Evolutionary conservation across 225 moss, liverwort and hornwort genomes (phyloP).

Genomic region (Marchantia paleacea): DNA sequence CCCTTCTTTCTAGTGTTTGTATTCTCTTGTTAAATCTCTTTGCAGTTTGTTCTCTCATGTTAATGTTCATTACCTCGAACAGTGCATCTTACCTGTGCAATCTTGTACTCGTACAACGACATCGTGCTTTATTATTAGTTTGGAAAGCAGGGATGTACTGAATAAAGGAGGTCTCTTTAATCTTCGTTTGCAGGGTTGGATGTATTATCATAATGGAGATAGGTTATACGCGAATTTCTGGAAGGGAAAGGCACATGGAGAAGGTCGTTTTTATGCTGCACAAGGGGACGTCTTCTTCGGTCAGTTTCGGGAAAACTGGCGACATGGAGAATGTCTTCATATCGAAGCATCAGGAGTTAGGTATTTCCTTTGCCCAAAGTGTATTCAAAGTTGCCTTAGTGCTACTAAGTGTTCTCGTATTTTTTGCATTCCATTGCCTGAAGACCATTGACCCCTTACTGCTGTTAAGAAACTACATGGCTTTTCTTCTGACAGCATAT

Average conservation of each 20-base stretch:
- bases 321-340: conserved; percentile 57
- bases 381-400: background rate
- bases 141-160: background rate
- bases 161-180: background rate
- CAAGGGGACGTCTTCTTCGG: conserved; percentile 58
- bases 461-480: background rate
- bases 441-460: too few relatives aligned
- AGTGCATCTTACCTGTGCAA: background rate
- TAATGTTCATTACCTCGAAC: background rate
- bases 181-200: conserved; percentile 47
- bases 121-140: background rate
- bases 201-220: conserved; percentile 57
- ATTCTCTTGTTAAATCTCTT: background rate
- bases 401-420: background rate
- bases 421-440: too few relatives aligned
- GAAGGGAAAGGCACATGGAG: conserved; percentile 56
- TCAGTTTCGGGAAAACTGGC: conserved; percentile 53
- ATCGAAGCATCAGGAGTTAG: conserved; percentile 57
- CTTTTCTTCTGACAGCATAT: background rate
- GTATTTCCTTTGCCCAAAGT: conserved; percentile 13
- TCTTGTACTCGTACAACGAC: background rate
- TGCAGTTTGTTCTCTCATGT: background rate
- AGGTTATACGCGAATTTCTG: conserved; percentile 48
- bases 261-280: conserved; percentile 51
- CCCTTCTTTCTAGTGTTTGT: background rate